Percentiles rank a stretch among this genome's conserved stretches.
These are phyloP conservation scores for Cryptococcus sp. DNA, from an alignment of 1,284 basidiomycete genomes.

Conservation along the genomic window DNA sequence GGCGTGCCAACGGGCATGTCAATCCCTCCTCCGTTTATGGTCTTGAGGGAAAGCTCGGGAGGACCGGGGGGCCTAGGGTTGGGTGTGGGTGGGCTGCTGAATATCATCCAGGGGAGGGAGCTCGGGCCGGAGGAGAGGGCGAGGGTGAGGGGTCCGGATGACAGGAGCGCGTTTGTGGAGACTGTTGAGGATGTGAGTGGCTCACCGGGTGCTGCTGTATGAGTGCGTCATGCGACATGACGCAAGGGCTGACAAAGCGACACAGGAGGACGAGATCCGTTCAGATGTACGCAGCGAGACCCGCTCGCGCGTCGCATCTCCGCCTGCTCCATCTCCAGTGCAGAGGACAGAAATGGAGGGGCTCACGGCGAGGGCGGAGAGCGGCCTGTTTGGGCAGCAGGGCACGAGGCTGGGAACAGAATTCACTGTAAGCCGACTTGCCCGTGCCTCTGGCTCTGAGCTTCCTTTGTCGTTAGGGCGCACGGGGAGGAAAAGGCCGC, in stretches of 20 bases:
- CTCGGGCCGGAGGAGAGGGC: background rate
- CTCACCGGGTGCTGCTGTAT: too few relatives aligned
- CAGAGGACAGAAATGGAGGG: too few relatives aligned
- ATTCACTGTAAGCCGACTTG: too few relatives aligned
- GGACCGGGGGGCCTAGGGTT: constrained; percentile 26
- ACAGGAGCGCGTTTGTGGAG: constrained; percentile 43
- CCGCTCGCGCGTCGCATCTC: background rate
- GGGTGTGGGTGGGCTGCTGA: constrained; percentile 5
- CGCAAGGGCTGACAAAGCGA: constrained; percentile 1
- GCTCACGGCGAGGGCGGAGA: background rate
- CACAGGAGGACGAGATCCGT: constrained; percentile 16
- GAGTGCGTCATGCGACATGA: too few relatives aligned
- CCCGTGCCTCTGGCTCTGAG: too few relatives aligned
- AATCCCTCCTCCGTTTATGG: constrained; percentile 25
- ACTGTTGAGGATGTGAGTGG: constrained; percentile 43
- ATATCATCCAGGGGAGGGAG: constrained; percentile 4
- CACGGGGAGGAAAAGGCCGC: too few relatives aligned
- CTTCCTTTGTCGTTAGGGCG: too few relatives aligned
- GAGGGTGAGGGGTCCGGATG: constrained; percentile 17
- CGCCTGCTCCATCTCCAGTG: background rate
- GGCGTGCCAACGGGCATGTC: constrained; percentile 24
- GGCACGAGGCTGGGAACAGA: too few relatives aligned
- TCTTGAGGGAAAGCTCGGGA: constrained; percentile 29
- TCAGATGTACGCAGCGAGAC: background rate
- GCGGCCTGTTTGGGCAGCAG: background rate